phyloP scores from a whole-genome alignment of 257 asterid genomes.

The Solanum bulbocastanum region DNA sequence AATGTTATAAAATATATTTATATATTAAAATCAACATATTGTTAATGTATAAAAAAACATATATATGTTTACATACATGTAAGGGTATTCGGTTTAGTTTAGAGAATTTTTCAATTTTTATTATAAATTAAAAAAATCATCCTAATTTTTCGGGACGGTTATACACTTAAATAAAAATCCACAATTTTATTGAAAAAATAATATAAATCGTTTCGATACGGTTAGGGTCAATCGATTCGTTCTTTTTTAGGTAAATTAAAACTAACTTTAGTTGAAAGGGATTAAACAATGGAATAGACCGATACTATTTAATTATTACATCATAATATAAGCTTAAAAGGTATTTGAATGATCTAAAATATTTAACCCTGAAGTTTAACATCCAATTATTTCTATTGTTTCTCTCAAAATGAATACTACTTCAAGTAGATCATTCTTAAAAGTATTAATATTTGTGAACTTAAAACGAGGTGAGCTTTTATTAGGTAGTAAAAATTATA shows the following conservation, averaged over 20 bases:
- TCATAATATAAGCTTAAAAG: neutral
- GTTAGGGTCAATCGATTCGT: too few relatives aligned
- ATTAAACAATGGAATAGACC: neutral
- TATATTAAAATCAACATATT: too few relatives aligned
- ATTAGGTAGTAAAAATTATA: neutral
- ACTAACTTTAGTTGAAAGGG: neutral
- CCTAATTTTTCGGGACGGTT: too few relatives aligned
- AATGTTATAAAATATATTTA: too few relatives aligned
- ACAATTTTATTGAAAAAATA: too few relatives aligned
- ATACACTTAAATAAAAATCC: too few relatives aligned
- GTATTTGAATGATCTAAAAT: neutral
- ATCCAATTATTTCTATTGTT: neutral
- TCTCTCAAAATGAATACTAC: neutral
- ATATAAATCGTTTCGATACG: too few relatives aligned
- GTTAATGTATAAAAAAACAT: too few relatives aligned
- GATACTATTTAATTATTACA: neutral
- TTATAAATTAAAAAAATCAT: too few relatives aligned
- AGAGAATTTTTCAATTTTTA: too few relatives aligned
- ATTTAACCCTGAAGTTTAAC: neutral
- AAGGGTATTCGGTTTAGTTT: too few relatives aligned
- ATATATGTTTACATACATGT: too few relatives aligned
- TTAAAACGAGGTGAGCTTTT: neutral
- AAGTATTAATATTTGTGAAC: neutral
- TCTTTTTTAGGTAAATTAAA: neutral
- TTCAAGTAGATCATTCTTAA: neutral